Conservation (phyloP, 768 basidiomycete genomes). For the Boletus patriciae region DNA sequence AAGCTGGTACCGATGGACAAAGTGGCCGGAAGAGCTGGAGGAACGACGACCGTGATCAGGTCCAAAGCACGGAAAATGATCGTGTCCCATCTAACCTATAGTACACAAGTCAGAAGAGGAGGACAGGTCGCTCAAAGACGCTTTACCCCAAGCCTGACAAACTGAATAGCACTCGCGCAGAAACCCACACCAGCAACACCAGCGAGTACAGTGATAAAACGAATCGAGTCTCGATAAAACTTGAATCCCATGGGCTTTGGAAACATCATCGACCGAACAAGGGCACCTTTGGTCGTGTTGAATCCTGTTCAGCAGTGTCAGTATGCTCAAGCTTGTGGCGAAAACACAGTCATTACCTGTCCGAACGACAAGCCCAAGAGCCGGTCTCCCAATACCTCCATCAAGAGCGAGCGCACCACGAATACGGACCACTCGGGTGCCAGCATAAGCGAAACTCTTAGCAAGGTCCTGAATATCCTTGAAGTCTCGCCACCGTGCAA, state of each 20-base stretch:
- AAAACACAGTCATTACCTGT: slow-evolving; percentile 57
- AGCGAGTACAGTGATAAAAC: slow-evolving; percentile 89
- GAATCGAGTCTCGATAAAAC: slow-evolving; percentile 90
- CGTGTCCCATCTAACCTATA: slow-evolving; percentile 82
- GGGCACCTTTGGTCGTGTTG: slow-evolving; percentile 95
- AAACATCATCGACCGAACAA: slow-evolving; percentile 96
- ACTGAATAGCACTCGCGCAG: slow-evolving; percentile 87
- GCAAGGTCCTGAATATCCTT: slow-evolving; percentile 61
- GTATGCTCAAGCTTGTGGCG: background rate
- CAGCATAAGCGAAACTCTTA: slow-evolving; percentile 85
- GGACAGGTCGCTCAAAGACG: background rate
- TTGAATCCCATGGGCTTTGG: slow-evolving; percentile 99
- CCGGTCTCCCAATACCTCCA: slow-evolving; percentile 53
- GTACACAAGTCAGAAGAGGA: slow-evolving; percentile 1
- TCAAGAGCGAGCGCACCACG: slow-evolving; percentile 60
- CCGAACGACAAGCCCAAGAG: slow-evolving; percentile 79
- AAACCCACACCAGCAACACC: slow-evolving; percentile 93
- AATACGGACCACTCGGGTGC: slow-evolving; percentile 88
- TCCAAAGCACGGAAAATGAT: slow-evolving; percentile 92
- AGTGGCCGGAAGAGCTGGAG: slow-evolving; percentile 95
- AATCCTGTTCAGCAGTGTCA: slow-evolving; percentile 57
- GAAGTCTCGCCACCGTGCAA: slow-evolving; percentile 66
- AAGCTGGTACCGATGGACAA: slow-evolving; percentile 97
- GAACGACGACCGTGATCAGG: slow-evolving; percentile 95
- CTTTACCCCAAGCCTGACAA: slow-evolving; percentile 80